phyloP scores from a whole-genome alignment of 176 grass and related monocot species.

The Rhynchospora tenuis region DNA sequence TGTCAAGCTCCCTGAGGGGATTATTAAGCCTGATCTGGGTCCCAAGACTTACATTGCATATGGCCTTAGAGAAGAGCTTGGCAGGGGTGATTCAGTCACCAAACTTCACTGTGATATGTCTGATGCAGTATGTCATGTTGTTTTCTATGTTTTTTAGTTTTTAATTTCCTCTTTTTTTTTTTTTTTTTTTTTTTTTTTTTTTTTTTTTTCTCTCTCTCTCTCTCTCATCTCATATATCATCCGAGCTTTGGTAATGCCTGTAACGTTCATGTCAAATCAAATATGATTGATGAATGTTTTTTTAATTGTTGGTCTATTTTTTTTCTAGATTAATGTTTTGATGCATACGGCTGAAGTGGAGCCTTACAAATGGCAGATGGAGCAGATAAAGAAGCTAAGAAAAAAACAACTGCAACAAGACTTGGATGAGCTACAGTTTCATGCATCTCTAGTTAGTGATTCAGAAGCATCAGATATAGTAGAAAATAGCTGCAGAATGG shows the following conservation, averaged over 20 bases:
- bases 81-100: constrained; percentile 79
- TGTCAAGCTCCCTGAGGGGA: constrained; percentile 47
- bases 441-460: not conserved
- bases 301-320: not conserved
- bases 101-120: constrained; percentile 89
- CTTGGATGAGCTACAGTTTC: constrained; percentile 25
- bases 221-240: not conserved
- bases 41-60: constrained; percentile 71
- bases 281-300: not conserved
- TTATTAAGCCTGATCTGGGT: constrained; percentile 53
- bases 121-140: constrained; percentile 48
- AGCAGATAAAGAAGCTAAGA: constrained; percentile 34
- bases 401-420: constrained; percentile 42
- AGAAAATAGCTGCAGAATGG: not conserved
- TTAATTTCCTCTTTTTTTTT: not conserved
- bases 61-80: constrained; percentile 58
- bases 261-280: not conserved
- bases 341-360: constrained; percentile 50
- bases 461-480: constrained; percentile 8
- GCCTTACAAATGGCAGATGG: not conserved
- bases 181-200: not conserved
- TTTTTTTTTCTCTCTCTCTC: not conserved
- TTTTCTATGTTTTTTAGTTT: not conserved
- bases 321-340: constrained; percentile 67
- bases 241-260: not conserved